Conservation (phyloP, 768 basidiomycete genomes). For the Pulveroboletus frians region DNA sequence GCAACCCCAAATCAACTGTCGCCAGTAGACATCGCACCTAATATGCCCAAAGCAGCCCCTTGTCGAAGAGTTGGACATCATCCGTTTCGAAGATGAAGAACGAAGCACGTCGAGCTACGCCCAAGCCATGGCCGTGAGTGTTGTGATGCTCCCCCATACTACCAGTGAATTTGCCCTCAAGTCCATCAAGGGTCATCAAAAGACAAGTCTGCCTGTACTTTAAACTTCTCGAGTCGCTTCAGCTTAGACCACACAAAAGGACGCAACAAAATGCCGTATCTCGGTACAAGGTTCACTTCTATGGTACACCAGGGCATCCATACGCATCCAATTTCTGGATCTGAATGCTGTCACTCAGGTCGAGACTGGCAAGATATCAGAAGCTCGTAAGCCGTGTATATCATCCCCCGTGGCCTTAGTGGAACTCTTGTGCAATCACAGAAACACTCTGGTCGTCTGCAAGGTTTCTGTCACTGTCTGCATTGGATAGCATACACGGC, state of each 20-base stretch:
- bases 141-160: neutral
- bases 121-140: slow-evolving; percentile 62
- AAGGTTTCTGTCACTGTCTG: slow-evolving; percentile 52
- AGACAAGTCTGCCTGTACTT: neutral
- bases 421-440: slow-evolving; percentile 22
- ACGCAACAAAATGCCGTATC: slow-evolving; percentile 41
- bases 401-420: slow-evolving; percentile 8
- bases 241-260: slow-evolving; percentile 43
- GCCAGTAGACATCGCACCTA: slow-evolving; percentile 59
- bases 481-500: slow-evolving; percentile 63
- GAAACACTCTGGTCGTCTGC: slow-evolving; percentile 43
- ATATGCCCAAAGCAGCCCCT: slow-evolving; percentile 65
- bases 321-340: neutral
- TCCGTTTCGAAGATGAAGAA: slow-evolving; percentile 64
- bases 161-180: slow-evolving; percentile 16
- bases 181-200: slow-evolving; percentile 43
- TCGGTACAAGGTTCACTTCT: slow-evolving; percentile 47
- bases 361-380: slow-evolving; percentile 48
- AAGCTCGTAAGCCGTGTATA: slow-evolving; percentile 40
- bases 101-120: slow-evolving; percentile 68
- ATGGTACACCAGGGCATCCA: slow-evolving; percentile 36
- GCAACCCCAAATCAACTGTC: slow-evolving; percentile 34
- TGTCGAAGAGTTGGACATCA: slow-evolving; percentile 50
- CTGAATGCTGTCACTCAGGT: slow-evolving; percentile 38
- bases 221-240: neutral